Evolutionary conservation across 208 protist genomes (phyloP).

Genomic region (Angomonas deanei): DNA sequence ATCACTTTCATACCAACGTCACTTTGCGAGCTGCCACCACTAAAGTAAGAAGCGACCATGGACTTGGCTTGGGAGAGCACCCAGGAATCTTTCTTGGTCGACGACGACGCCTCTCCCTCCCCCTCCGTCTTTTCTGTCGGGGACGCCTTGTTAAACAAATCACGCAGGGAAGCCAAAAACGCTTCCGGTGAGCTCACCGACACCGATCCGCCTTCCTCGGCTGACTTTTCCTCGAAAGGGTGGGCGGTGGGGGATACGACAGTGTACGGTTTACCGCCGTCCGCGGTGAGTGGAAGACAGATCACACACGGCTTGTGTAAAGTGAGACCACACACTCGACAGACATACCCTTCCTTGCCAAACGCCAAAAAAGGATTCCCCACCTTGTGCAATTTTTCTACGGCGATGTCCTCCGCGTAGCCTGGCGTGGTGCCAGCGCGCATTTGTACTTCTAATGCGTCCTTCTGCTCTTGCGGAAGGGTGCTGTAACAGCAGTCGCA

Average conservation of each 20-base stretch:
- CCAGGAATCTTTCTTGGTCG: neutral
- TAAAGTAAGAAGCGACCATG: conserved; percentile 10
- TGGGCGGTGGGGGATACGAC: conserved; percentile 9
- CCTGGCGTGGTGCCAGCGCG: too few species aligned
- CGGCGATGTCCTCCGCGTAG: neutral
- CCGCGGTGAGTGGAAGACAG: conserved; percentile 7
- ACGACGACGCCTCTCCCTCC: too few species aligned
- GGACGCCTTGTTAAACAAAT: neutral
- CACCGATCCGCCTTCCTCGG: neutral
- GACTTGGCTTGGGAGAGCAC: conserved; percentile 8
- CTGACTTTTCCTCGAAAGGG: neutral
- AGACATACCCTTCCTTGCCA: conserved; percentile 35
- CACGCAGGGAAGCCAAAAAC: neutral
- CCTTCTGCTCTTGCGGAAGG: neutral
- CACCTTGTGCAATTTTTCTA: neutral
- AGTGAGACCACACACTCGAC: conserved; percentile 21
- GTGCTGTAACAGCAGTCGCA: neutral
- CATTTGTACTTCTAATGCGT: neutral
- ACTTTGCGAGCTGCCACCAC: neutral
- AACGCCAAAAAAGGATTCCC: conserved; percentile 29
- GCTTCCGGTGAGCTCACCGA: neutral
- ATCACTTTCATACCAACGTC: conserved; percentile 28
- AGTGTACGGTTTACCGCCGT: conserved; percentile 1
- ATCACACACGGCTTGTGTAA: conserved; percentile 41
- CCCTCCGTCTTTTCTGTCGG: conserved; percentile 4